A percentile compares a stretch with the other conserved stretches of the same genome.
phyloP scores from a whole-genome alignment of 2,329 filamentous ascomycete genomes.

The Esteya vermicola region DNA sequence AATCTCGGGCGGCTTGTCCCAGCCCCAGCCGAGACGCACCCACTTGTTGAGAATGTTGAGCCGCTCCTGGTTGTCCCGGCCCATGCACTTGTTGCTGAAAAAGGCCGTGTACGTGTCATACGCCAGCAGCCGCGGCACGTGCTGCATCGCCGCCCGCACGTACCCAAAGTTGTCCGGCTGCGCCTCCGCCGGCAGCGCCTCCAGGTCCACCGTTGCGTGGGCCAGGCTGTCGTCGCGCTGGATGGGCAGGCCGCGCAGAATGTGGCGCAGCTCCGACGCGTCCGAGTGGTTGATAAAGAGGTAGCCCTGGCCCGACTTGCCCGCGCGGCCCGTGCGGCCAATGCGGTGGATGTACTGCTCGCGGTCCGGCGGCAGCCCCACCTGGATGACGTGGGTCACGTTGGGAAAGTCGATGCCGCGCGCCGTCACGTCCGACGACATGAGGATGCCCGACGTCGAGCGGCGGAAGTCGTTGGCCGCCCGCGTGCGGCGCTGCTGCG shows the following conservation, averaged over 20 bases:
- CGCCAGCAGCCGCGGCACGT: conserved; percentile 26
- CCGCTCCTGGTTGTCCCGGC: conserved; percentile 21
- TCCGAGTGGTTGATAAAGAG: conserved; percentile 47
- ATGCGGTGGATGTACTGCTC: conserved; percentile 50
- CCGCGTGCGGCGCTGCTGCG: conserved; percentile 53
- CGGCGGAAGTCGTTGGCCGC: conserved; percentile 59
- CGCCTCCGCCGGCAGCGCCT: conserved; percentile 28
- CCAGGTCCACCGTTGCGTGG: conserved; percentile 36
- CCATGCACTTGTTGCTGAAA: conserved; percentile 29
- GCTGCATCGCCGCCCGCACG: conserved; percentile 25
- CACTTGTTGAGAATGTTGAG: conserved; percentile 40
- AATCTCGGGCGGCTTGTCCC: conserved; percentile 28
- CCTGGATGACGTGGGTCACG: conserved; percentile 48
- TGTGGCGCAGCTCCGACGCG: conserved; percentile 26
- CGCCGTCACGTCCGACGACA: conserved; percentile 69
- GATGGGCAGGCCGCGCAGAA: conserved; percentile 47
- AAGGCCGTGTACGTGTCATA: conserved; percentile 38
- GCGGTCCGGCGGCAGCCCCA: conserved; percentile 35
- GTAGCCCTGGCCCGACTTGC: conserved; percentile 59
- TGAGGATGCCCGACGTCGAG: conserved; percentile 47
- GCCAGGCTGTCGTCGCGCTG: conserved; percentile 36
- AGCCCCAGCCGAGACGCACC: conserved; percentile 34
- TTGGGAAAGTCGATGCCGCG: conserved; percentile 56
- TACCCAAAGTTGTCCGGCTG: conserved; percentile 30
- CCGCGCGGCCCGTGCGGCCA: conserved; percentile 58